Evolutionary conservation across 768 basidiomycete species (phyloP), one percentile per base, ranked within the genome.

Genomic region (Hericium coralloides): DNA sequence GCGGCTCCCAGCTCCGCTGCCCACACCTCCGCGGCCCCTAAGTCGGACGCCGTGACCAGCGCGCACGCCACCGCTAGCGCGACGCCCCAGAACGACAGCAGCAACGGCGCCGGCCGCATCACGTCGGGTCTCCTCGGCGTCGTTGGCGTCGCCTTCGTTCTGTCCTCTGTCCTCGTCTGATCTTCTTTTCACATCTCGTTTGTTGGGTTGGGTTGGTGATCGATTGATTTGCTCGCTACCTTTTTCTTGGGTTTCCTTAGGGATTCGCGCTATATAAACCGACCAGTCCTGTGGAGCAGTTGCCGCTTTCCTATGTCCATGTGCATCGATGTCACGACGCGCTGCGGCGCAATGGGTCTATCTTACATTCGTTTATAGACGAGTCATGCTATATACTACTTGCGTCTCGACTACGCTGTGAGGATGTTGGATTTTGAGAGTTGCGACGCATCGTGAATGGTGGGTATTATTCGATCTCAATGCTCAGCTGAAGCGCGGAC

Each of bases 1-100:
- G 45, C 69, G 17, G 15, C 72, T 0, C 38, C 68, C 2, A 4
- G 70, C 15, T 17, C 70, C 31, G 17, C 71, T 3, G 18, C 67
- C 12, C 51, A 69, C 8, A 20, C 59, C 15, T 22, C 56, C 8
- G 2, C 41, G 12, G 15, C 49, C n/a, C 8, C 55, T 41, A 58
- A 63, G 18, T 50, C 41, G 31, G n/a, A 59, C 14, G 23, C 51
- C 45, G 25, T 55, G n/a, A 15, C 52, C 31, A 52, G 58, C n/a
- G 12, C 59, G 10, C 41, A 65, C 25, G 49, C 55, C 39, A 23
- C 38, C 59, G 50, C 57, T 2, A 20, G 59, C 39, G 55, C 56
- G 18, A 15, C 48, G 41, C 6, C 53, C 25, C 9, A 59, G 3
- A 58, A 61, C 5, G 36, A 60, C 9, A 45, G 38, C 31, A 52